phyloP scores from a whole-genome alignment of 257 asterid species.

The Solanum sitiens region DNA sequence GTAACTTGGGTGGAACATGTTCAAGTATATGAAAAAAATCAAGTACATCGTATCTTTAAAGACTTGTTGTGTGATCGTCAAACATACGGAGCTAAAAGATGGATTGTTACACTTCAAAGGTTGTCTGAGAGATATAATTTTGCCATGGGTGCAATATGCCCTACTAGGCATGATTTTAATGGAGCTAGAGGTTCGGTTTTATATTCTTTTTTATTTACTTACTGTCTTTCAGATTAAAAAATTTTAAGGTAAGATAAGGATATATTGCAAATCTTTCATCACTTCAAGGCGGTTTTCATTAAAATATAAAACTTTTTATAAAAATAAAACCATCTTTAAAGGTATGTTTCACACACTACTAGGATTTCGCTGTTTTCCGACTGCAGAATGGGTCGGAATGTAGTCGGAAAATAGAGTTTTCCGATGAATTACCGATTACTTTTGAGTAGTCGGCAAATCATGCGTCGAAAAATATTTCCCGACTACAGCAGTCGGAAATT shows the following conservation, averaged over 20 bases:
- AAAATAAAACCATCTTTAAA: not conserved
- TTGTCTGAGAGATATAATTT: conserved; percentile 51
- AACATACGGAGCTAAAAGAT: conserved; percentile 70
- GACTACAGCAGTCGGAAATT: too few relatives aligned
- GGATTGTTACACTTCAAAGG: conserved; percentile 50
- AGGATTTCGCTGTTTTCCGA: too few relatives aligned
- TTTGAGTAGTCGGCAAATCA: too few relatives aligned
- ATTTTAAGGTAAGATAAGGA: not conserved
- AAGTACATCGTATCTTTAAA: conserved; percentile 43
- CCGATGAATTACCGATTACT: too few relatives aligned
- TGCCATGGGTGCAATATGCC: conserved; percentile 17
- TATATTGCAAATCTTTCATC: not conserved
- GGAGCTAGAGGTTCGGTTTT: conserved; percentile 23
- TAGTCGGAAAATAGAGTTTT: too few relatives aligned
- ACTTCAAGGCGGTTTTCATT: not conserved
- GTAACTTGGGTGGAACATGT: conserved; percentile 79
- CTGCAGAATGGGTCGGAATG: too few relatives aligned
- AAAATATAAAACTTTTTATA: not conserved
- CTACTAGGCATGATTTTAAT: conserved; percentile 24
- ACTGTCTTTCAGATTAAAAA: not conserved
- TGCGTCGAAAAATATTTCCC: too few relatives aligned
- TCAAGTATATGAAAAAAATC: conserved; percentile 54
- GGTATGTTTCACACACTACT: not conserved
- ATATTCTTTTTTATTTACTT: not conserved
- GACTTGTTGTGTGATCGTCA: conserved; percentile 36